A percentile compares a stretch with the other conserved stretches of the same genome.
Evolutionary conservation across 2,329 filamentous ascomycete species (phyloP).

Genomic region (Phialophora macrospora): DNA sequence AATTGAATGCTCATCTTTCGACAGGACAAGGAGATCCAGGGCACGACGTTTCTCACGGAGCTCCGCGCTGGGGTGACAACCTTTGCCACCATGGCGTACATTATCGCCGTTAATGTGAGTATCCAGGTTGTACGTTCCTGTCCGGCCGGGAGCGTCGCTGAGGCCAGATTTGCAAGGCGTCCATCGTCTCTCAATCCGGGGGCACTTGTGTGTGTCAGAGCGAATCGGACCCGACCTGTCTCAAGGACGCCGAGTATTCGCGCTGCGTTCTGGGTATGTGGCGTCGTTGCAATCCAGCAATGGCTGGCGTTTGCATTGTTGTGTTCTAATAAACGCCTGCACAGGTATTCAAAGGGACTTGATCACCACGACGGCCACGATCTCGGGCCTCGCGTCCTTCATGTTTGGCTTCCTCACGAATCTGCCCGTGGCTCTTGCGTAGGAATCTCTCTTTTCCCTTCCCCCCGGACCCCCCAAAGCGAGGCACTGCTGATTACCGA

Average conservation of each 20-base stretch:
- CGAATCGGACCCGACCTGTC: constrained; percentile 52
- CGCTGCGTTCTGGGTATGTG: constrained; percentile 6
- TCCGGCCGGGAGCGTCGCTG: not conserved
- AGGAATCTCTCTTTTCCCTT: not conserved
- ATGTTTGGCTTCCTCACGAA: constrained; percentile 84
- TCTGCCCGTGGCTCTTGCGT: constrained; percentile 71
- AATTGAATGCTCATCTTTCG: not conserved
- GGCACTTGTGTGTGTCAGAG: constrained; percentile 74
- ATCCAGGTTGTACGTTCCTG: too few species aligned
- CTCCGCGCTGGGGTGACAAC: not conserved
- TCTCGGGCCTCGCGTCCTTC: constrained; percentile 77
- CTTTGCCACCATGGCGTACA: constrained; percentile 9
- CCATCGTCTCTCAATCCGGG: constrained; percentile 70
- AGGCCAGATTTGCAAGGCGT: not conserved
- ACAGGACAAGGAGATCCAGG: constrained; percentile 6
- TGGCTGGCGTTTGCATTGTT: constrained; percentile 41
- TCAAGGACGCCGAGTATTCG: constrained; percentile 45
- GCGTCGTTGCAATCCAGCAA: not conserved
- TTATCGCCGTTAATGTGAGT: constrained; percentile 8
- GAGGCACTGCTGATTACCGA: not conserved
- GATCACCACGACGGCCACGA: constrained; percentile 83
- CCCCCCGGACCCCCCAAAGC: too few species aligned
- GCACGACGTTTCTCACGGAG: not conserved
- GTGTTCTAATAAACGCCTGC: constrained; percentile 46
- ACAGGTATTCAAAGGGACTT: constrained; percentile 73